These are phyloP conservation scores for Leucocoprinus birnbaumii DNA, from an alignment of 768 basidiomycete genomes.

Conservation along the genomic window DNA sequence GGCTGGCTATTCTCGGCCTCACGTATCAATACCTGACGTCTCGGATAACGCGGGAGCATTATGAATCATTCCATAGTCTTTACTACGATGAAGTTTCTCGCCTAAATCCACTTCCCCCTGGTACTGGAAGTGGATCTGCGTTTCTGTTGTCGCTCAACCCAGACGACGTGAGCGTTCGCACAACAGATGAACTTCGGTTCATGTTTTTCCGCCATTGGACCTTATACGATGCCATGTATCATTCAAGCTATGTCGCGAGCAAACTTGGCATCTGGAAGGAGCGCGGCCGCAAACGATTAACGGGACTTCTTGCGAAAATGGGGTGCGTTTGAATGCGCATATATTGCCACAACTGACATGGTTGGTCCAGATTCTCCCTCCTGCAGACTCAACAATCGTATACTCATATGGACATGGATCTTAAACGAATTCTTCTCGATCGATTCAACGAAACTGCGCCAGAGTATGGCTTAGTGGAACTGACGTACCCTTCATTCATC, in stretches of 20 bases:
- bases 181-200: constrained; percentile 89
- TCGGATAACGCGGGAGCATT: constrained; percentile 82
- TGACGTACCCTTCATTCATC: constrained; percentile 91
- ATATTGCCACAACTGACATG: not conserved
- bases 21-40: constrained; percentile 91
- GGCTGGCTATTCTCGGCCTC: constrained; percentile 90
- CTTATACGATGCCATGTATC: constrained; percentile 96
- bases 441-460: constrained; percentile 90
- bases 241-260: constrained; percentile 93
- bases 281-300: constrained; percentile 82
- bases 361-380: constrained; percentile 74
- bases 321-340: constrained; percentile 53
- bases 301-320: constrained; percentile 96
- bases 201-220: constrained; percentile 98
- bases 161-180: constrained; percentile 80
- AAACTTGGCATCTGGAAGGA: constrained; percentile 98
- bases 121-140: constrained; percentile 26
- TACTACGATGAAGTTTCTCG: constrained; percentile 93
- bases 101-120: constrained; percentile 63
- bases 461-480: constrained; percentile 91
- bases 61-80: constrained; percentile 76
- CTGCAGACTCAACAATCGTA: constrained; percentile 93
- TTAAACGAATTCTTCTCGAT: constrained; percentile 75
- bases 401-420: constrained; percentile 93
- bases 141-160: constrained; percentile 57